Conservation (phyloP, 2,329 filamentous ascomycete genomes). For the Venturia aucupariae region DNA sequence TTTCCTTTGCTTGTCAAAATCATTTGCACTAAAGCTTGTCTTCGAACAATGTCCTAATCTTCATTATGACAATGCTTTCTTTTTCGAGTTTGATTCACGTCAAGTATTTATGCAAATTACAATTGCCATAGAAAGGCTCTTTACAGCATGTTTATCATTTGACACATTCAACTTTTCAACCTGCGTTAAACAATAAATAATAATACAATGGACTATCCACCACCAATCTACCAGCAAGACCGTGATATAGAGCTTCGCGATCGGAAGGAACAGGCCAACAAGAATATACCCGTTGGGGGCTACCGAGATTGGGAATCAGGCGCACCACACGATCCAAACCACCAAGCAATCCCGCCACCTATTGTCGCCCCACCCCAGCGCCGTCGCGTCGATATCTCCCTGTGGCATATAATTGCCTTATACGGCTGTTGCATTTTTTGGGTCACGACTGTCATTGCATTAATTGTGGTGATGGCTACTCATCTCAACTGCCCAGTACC, state of each 20-base stretch:
- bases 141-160: not conserved
- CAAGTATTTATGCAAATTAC: too few species aligned
- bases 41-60: too few species aligned
- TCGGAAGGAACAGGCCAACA: not conserved
- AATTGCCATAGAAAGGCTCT: not conserved
- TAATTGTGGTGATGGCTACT: not conserved
- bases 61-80: too few species aligned
- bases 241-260: not conserved
- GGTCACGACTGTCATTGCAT: not conserved
- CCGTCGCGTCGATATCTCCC: not conserved
- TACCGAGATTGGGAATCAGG: not conserved
- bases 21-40: too few species aligned
- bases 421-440: not conserved
- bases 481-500: not conserved
- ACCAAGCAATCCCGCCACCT: not conserved
- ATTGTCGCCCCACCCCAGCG: not conserved
- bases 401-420: not conserved
- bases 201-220: not conserved
- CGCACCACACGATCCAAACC: slow-evolving; percentile 6
- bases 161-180: not conserved
- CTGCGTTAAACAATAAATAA: not conserved
- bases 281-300: not conserved
- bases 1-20: too few species aligned
- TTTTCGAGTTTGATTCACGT: too few species aligned
- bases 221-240: not conserved